Evolutionary conservation across 805 yeast species (phyloP).

Genomic region (Monosporozyma aerobia): DNA sequence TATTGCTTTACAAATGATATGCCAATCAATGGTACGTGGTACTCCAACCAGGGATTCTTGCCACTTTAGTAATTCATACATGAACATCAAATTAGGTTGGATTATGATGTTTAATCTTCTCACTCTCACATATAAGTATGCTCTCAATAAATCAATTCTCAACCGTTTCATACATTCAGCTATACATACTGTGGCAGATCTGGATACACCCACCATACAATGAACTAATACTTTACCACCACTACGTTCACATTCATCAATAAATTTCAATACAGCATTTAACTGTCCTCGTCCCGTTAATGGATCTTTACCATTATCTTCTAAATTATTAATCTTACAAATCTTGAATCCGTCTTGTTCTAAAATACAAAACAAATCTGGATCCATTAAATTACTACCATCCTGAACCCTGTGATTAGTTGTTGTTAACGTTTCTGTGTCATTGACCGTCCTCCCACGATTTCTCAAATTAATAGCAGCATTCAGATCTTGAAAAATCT

Average conservation of each 20-base stretch:
- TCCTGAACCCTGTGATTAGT: not conserved
- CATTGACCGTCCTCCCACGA: not conserved
- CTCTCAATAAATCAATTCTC: conserved; percentile 57
- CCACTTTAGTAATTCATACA: conserved; percentile 74
- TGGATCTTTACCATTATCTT: conserved; percentile 87
- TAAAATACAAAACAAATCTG: conserved; percentile 6
- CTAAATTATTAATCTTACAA: conserved; percentile 61
- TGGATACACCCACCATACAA: conserved; percentile 90
- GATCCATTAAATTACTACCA: not conserved
- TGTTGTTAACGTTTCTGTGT: not conserved
- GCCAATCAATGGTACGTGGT: conserved; percentile 76
- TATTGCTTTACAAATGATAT: conserved; percentile 73
- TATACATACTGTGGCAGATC: conserved; percentile 92
- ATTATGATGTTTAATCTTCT: conserved; percentile 84
- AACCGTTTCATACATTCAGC: conserved; percentile 86
- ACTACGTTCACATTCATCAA: conserved; percentile 42
- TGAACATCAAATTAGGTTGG: conserved; percentile 85
- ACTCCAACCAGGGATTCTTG: conserved; percentile 26
- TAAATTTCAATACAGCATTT: conserved; percentile 53
- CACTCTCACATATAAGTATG: conserved; percentile 83
- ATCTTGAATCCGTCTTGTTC: conserved; percentile 26
- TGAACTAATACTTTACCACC: conserved; percentile 64
- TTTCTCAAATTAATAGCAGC: not conserved
- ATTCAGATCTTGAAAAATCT: not conserved
- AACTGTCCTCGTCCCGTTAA: conserved; percentile 49